A percentile compares a stretch with the other conserved stretches of the same genome.
These are phyloP conservation scores for Neotropicomus parvogracilis DNA, from an alignment of 1,284 basidiomycete genomes.

Conservation along the genomic window DNA sequence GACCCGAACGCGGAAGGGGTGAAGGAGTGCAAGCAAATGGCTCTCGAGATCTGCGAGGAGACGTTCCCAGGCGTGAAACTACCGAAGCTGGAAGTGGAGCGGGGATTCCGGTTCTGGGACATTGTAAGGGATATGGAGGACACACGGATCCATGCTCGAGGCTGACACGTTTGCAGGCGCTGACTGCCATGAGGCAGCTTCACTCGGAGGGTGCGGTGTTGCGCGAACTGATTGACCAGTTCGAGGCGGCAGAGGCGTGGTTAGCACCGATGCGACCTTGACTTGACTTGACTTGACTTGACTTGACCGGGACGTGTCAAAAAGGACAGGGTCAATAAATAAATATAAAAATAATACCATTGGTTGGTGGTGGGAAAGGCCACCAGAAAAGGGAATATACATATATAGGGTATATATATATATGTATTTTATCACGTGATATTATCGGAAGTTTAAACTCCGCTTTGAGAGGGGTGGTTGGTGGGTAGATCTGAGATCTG, in stretches of 20 bases:
- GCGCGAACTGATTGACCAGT: slow-evolving; percentile 85
- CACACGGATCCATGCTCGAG: slow-evolving; percentile 13
- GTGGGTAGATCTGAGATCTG: slow-evolving; percentile 27
- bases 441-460: neutral
- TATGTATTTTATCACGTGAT: slow-evolving; percentile 26
- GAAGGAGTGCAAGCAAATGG: slow-evolving; percentile 79
- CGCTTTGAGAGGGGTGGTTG: slow-evolving; percentile 2
- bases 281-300: too few relatives aligned
- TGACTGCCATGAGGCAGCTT: slow-evolving; percentile 85
- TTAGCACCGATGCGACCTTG: slow-evolving; percentile 86
- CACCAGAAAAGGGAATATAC: slow-evolving; percentile 24
- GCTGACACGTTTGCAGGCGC: slow-evolving; percentile 52
- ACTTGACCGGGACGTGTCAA: too few relatives aligned
- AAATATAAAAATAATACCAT: too few relatives aligned
- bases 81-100: slow-evolving; percentile 84
- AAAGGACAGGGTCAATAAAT: neutral
- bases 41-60: slow-evolving; percentile 89
- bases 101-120: slow-evolving; percentile 98
- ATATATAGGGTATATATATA: slow-evolving; percentile 20
- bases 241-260: slow-evolving; percentile 93
- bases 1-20: slow-evolving; percentile 76
- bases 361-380: slow-evolving; percentile 19
- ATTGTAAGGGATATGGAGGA: slow-evolving; percentile 58
- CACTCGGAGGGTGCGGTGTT: slow-evolving; percentile 79
- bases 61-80: slow-evolving; percentile 90